Evolutionary conservation across 2,329 filamentous ascomycete genomes (phyloP).

Genomic region (Karstenula rhodostoma): DNA sequence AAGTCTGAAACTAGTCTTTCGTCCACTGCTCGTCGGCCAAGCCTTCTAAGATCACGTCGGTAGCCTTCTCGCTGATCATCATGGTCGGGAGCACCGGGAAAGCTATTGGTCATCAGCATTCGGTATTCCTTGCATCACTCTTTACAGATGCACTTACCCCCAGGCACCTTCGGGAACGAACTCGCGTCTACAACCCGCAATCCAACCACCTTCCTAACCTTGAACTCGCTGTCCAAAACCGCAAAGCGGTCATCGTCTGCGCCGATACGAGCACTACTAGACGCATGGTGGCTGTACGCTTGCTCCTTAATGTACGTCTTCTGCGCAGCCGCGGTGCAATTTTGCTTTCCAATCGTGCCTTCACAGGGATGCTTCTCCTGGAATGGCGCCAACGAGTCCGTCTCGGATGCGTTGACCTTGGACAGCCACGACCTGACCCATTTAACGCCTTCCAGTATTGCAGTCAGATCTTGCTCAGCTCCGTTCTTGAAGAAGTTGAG

Average conservation of each 20-base stretch:
- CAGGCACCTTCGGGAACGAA: slow-evolving; percentile 49
- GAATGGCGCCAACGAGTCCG: slow-evolving; percentile 50
- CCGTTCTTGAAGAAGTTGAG: slow-evolving; percentile 53
- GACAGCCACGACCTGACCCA: slow-evolving; percentile 56
- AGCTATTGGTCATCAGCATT: slow-evolving; percentile 7
- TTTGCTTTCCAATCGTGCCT: slow-evolving; percentile 61
- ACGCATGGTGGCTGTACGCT: slow-evolving; percentile 29
- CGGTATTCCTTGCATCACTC: background rate
- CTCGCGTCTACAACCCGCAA: slow-evolving; percentile 33
- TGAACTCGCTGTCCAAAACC: slow-evolving; percentile 28
- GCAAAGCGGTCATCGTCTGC: slow-evolving; percentile 24
- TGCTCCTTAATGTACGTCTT: slow-evolving; percentile 37
- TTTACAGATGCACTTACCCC: slow-evolving; percentile 38
- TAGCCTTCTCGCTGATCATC: slow-evolving; percentile 61
- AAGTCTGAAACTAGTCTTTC: background rate
- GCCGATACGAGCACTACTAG: slow-evolving; percentile 25
- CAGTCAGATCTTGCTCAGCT: slow-evolving; percentile 57
- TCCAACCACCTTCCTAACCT: slow-evolving; percentile 21
- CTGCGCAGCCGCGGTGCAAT: slow-evolving; percentile 48
- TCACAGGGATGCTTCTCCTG: slow-evolving; percentile 59
- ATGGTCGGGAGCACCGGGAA: slow-evolving; percentile 19
- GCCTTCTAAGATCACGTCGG: slow-evolving; percentile 56
- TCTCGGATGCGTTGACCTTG: slow-evolving; percentile 33
- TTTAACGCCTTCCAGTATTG: slow-evolving; percentile 64
- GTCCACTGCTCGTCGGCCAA: slow-evolving; percentile 1